phyloP scores from a whole-genome alignment of 805 yeast genomes.

The Candida silvicultrix region DNA sequence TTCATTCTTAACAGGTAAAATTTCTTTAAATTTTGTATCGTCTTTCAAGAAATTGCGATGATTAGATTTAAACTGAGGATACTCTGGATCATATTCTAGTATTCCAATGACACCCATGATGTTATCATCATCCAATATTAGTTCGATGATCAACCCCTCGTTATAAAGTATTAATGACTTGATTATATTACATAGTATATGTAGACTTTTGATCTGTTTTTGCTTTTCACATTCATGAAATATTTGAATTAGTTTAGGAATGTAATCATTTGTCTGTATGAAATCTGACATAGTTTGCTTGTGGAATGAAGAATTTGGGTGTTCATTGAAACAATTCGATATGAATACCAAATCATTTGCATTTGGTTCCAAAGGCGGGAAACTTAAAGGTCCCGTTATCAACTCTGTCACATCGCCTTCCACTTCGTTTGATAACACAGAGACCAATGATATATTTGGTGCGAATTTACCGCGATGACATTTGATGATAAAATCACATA shows the following conservation, averaged over 20 bases:
- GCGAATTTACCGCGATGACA: conserved; percentile 50
- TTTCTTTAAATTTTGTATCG: conserved; percentile 61
- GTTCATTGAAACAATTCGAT: conserved; percentile 48
- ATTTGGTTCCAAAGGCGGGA: conserved; percentile 52
- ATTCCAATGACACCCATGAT: conserved; percentile 67
- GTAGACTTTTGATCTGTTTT: conserved; percentile 48
- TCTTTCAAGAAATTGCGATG: conserved; percentile 60
- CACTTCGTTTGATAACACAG: conserved; percentile 46
- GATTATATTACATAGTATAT: conserved; percentile 63
- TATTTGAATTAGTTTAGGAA: conserved; percentile 41
- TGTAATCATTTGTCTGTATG: conserved; percentile 47
- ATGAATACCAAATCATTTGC: conserved; percentile 45
- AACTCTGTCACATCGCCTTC: conserved; percentile 63
- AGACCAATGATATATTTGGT: conserved; percentile 66
- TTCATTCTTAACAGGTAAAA: conserved; percentile 53
- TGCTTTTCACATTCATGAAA: conserved; percentile 52
- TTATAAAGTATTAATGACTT: conserved; percentile 68
- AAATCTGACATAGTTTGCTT: conserved; percentile 53
- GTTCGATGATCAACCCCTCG: conserved; percentile 55
- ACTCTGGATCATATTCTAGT: conserved; percentile 86
- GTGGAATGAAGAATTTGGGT: conserved; percentile 51
- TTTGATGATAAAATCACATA: conserved; percentile 74
- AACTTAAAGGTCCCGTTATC: conserved; percentile 71
- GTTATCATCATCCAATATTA: conserved; percentile 45
- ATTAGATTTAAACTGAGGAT: conserved; percentile 72